Evolutionary conservation across 768 basidiomycete genomes (phyloP).

Genomic region (Galerina marginata): DNA sequence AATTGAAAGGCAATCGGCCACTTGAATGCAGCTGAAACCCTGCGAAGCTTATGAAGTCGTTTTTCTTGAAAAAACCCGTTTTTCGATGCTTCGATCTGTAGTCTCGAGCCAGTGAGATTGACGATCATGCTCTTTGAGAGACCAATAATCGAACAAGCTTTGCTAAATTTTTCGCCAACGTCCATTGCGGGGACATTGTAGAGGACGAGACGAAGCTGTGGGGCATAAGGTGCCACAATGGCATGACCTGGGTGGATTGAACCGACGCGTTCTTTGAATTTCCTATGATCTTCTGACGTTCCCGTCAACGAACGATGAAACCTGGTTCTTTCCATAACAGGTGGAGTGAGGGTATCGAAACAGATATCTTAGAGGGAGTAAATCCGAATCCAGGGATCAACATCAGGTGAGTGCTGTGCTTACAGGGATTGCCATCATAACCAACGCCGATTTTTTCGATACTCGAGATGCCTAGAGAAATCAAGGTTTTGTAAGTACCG

Average conservation of each 20-base stretch:
- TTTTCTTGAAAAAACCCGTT: constrained; percentile 56
- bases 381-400: not conserved
- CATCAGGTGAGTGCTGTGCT: constrained; percentile 22
- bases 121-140: constrained; percentile 40
- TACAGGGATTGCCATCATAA: constrained; percentile 70
- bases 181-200: constrained; percentile 52
- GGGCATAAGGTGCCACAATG: constrained; percentile 69
- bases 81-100: constrained; percentile 53
- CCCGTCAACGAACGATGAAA: constrained; percentile 60
- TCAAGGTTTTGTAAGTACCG: constrained; percentile 41
- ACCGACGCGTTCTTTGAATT: constrained; percentile 62
- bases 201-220: constrained; percentile 70
- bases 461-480: constrained; percentile 60
- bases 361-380: constrained; percentile 55
- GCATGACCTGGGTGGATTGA: constrained; percentile 62
- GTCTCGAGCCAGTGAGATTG: constrained; percentile 25
- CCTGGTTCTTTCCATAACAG: constrained; percentile 62
- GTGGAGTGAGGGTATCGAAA: constrained; percentile 71
- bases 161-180: constrained; percentile 52
- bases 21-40: constrained; percentile 49
- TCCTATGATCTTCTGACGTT: constrained; percentile 43
- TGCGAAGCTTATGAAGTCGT: constrained; percentile 50
- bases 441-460: constrained; percentile 68
- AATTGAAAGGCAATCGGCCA: constrained; percentile 82
- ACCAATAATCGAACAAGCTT: constrained; percentile 58